Evolutionary conservation across 352 stramenopile species (phyloP).

Genomic region (Phytophthora chlamydospora): DNA sequence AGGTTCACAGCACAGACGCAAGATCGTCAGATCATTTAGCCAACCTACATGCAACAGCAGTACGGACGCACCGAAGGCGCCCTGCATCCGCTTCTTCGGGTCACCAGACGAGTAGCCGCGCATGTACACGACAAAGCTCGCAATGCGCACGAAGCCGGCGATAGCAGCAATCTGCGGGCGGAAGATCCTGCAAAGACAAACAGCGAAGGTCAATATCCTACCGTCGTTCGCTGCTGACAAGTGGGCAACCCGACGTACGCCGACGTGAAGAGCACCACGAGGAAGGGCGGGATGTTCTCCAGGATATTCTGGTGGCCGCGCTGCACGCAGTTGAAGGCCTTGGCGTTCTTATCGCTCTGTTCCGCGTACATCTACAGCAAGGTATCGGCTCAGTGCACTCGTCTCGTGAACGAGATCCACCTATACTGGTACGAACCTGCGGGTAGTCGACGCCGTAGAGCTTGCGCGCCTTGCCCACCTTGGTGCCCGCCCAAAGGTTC

Average conservation of each 20-base stretch:
- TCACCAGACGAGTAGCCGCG: slow-evolving; percentile 67
- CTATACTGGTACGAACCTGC: slow-evolving; percentile 24
- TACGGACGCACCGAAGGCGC: slow-evolving; percentile 54
- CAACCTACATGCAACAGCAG: neutral
- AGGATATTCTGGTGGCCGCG: slow-evolving; percentile 93
- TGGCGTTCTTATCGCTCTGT: slow-evolving; percentile 88
- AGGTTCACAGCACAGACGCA: slow-evolving; percentile 3
- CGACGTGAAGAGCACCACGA: slow-evolving; percentile 61
- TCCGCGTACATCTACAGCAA: slow-evolving; percentile 86
- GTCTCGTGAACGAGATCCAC: no score
- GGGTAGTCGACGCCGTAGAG: slow-evolving; percentile 68
- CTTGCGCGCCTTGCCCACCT: slow-evolving; percentile 70
- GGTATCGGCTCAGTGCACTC: neutral
- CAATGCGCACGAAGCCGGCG: slow-evolving; percentile 54
- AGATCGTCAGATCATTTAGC: neutral
- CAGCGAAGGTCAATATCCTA: neutral
- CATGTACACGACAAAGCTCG: slow-evolving; percentile 74
- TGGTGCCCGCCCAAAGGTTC: slow-evolving; percentile 52
- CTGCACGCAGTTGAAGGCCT: slow-evolving; percentile 92
- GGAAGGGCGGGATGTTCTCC: slow-evolving; percentile 84
- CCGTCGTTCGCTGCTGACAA: neutral
- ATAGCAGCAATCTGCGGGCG: slow-evolving; percentile 67
- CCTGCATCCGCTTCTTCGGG: slow-evolving; percentile 64
- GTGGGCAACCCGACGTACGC: slow-evolving; percentile 39
- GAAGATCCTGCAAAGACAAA: slow-evolving; percentile 47